Base-by-base conservation (phyloP, 257 asterid species). In the Solanum piurae region DNA sequence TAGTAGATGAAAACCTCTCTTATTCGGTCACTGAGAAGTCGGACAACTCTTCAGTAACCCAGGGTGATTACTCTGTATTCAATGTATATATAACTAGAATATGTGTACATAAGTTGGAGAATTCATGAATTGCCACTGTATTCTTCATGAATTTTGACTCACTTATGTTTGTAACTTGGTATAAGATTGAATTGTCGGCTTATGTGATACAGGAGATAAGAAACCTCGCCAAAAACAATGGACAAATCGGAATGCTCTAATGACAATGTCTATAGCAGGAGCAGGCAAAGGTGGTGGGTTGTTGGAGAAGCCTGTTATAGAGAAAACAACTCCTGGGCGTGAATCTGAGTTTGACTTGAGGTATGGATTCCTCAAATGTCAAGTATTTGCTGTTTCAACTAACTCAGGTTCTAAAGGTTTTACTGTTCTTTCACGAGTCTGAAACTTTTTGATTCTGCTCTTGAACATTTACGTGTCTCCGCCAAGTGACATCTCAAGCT, bases 261-360 rank as follows among this genome's bases (percentile, higher is more conserved):
- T 89, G 90, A 29, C 93, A 27, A 86, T 92, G 93, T 94, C 93
- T 37, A 88, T 91, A 83, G 90, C 91, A 86, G 98, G 92, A 88
- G 83, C 83, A 82, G 98, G 97, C 68, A 94, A 92, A 93, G 98
- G 99, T 52, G 96, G 96, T 36, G 99, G 99, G 31, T 88, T 97
- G 91, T 89, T 97, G 92, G 99, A 97, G 4, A 94, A 93, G 89
- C 99, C 98, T 21, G 93, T 95, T 66, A 95, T 94, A 74, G 99
- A 97, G 90, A 95, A 93, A 92, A 92, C 98, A 44, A 89, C 94
- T 88, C 98, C 98, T 11, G 98, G 97, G 49, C 98, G 98, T 87
- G 98, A 97, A 89, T 97, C 98, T 73, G 99, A 97, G 92, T 95
- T 95, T 87, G 97, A 97, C 90, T 91, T 97, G 93, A 97, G 98